These are phyloP conservation scores for Cytospora paraplurivora DNA, from an alignment of 2,329 filamentous ascomycete species.

Conservation along the genomic window DNA sequence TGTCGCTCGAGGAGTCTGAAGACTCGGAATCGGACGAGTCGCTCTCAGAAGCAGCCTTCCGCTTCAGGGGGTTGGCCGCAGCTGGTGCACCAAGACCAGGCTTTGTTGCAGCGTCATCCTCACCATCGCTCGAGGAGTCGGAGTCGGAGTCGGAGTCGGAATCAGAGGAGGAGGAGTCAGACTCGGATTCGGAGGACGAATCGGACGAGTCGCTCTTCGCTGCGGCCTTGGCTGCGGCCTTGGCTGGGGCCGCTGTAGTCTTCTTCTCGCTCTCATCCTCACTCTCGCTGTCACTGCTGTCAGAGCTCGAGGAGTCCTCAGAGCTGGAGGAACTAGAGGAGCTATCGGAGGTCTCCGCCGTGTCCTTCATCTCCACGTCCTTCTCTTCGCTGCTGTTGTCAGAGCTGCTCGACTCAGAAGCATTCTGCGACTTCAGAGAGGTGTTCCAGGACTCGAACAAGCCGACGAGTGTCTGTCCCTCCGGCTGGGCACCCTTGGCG, in stretches of 20 bases:
- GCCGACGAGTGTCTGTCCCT: conserved; percentile 45
- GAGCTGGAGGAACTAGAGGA: conserved; percentile 34
- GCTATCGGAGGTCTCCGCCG: conserved; percentile 31
- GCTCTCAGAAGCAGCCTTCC: conserved; percentile 51
- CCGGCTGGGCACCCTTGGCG: conserved; percentile 30
- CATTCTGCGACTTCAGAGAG: conserved; percentile 38
- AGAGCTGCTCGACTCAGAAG: conserved; percentile 34
- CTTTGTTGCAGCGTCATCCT: conserved; percentile 33
- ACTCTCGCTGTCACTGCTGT: conserved; percentile 39
- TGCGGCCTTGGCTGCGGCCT: conserved; percentile 28
- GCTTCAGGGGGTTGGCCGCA: conserved; percentile 52
- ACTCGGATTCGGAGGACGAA: conserved; percentile 4
- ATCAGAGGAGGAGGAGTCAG: conserved; percentile 5
- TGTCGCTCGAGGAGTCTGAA: conserved; percentile 37
- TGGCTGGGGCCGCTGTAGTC: conserved; percentile 32
- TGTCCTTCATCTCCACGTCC: conserved; percentile 51
- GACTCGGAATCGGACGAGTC: conserved; percentile 42
- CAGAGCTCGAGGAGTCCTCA: conserved; percentile 37
- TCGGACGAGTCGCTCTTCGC: conserved; percentile 30
- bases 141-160: conserved; percentile 16
- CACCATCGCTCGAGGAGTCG: conserved; percentile 23
- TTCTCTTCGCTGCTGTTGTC: conserved; percentile 30
- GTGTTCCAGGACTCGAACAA: conserved; percentile 56
- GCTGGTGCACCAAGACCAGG: conserved; percentile 28
- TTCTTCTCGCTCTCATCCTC: conserved; percentile 39